Percentiles rank a stretch among this genome's conserved stretches.
phyloP scores from a whole-genome alignment of 179 eudicot species.

The Silene coronaria region DNA sequence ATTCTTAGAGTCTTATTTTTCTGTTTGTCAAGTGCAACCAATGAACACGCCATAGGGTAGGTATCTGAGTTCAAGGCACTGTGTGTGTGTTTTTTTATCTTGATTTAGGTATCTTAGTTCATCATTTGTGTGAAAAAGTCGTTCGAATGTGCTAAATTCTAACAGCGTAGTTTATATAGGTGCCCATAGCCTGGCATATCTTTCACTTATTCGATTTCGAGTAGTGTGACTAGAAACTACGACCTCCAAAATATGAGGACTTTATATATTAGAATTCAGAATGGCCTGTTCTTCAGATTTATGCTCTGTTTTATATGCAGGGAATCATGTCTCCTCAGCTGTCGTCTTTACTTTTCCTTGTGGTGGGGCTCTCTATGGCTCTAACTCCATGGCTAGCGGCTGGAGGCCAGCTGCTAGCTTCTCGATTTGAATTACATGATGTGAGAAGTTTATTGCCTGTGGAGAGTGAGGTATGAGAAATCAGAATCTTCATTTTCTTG shows the following conservation, averaged over 20 bases:
- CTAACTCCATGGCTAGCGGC: constrained; percentile 94
- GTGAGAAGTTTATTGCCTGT: constrained; percentile 83
- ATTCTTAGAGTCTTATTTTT: background rate
- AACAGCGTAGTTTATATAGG: background rate
- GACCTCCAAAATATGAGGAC: background rate
- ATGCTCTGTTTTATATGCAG: constrained; percentile 40
- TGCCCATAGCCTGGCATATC: background rate
- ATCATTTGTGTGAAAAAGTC: background rate
- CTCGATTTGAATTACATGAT: constrained; percentile 92
- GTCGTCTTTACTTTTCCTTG: constrained; percentile 87
- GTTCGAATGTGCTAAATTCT: background rate
- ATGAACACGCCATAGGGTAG: background rate
- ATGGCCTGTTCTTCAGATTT: constrained; percentile 9
- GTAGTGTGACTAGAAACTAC: background rate
- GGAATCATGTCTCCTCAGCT: constrained; percentile 90
- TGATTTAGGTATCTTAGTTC: background rate
- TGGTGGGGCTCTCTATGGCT: constrained; percentile 96
- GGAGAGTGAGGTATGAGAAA: constrained; percentile 73
- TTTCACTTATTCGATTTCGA: background rate
- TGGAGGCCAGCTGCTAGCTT: constrained; percentile 95
- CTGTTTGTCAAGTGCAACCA: constrained; percentile 5
- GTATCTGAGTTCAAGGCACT: background rate
- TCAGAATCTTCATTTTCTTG: background rate
- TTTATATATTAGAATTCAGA: background rate
- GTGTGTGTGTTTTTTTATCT: constrained; percentile 11